A percentile compares a stretch with the other conserved stretches of the same genome.
Evolutionary conservation across 2,329 filamentous ascomycete genomes (phyloP).

Genomic region (Xylaria sp.): DNA sequence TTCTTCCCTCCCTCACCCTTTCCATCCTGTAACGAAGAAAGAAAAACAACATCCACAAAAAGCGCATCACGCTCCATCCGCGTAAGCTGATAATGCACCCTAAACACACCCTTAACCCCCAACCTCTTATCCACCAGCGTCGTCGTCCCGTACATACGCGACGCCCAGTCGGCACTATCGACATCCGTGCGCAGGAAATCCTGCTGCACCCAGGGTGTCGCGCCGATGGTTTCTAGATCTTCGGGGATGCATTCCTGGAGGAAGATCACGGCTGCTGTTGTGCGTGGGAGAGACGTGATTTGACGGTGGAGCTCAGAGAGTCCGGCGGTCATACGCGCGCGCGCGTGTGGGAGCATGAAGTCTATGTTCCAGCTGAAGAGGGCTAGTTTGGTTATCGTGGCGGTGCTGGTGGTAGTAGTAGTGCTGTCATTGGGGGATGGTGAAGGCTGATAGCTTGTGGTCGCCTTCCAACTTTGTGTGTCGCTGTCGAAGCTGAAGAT

Average conservation of each 20-base stretch:
- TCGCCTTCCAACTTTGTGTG: conserved; percentile 37
- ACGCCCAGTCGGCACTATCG: conserved; percentile 55
- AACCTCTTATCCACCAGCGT: conserved; percentile 61
- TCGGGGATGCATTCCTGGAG: conserved; percentile 62
- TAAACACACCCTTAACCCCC: conserved; percentile 55
- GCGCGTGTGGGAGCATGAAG: conserved; percentile 48
- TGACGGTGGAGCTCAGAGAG: conserved; percentile 43
- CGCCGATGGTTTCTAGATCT: conserved; percentile 58
- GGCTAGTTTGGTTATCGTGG: conserved; percentile 38
- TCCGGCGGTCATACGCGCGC: conserved; percentile 45
- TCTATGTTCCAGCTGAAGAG: conserved; percentile 52
- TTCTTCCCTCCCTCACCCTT: conserved; percentile 48
- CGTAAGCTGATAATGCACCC: conserved; percentile 60
- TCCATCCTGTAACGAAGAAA: conserved; percentile 26
- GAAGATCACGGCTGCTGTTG: conserved; percentile 56
- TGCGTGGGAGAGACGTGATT: conserved; percentile 14
- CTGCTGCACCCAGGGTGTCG: conserved; percentile 57
- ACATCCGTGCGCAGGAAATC: conserved; percentile 61
- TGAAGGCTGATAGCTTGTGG: neutral
- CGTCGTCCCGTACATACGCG: conserved; percentile 60
- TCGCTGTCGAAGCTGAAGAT: conserved; percentile 41
- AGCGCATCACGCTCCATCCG: conserved; percentile 62
- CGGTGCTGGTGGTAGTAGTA: too few species aligned
- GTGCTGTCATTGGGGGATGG: conserved; percentile 1
- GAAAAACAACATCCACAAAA: conserved; percentile 59